phyloP scores from a whole-genome alignment of 345 rosid species.

The Triadica sebifera region DNA sequence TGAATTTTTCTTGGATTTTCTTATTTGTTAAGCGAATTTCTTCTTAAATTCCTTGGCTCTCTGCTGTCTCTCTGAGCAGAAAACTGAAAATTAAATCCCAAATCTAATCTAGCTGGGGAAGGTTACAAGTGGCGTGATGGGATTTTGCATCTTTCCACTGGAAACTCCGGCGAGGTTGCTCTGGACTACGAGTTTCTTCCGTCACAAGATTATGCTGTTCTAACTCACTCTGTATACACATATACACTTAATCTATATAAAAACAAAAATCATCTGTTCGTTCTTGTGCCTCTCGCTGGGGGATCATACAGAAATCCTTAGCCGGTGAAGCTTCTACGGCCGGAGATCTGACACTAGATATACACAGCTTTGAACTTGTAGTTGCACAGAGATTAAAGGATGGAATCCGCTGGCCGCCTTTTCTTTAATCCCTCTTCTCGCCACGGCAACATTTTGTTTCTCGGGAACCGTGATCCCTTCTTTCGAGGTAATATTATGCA shows the following conservation, averaged over 20 bases:
- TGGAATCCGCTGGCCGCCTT: slow-evolving; percentile 63
- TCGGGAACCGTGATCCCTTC: slow-evolving; percentile 50
- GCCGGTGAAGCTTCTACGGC: neutral
- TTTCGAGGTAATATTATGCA: slow-evolving; percentile 45
- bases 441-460: slow-evolving; percentile 63
- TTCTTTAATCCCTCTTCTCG: slow-evolving; percentile 41
- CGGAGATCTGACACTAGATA: slow-evolving; percentile 15
- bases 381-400: slow-evolving; percentile 11
- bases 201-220: slow-evolving; percentile 90
- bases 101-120: slow-evolving; percentile 14
- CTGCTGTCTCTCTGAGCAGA: too few relatives aligned
- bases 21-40: neutral
- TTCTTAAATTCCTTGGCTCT: too few relatives aligned
- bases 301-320: too few relatives aligned
- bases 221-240: slow-evolving; percentile 21
- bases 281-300: too few relatives aligned
- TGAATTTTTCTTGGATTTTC: neutral
- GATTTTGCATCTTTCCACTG: slow-evolving; percentile 73
- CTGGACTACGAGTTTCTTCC: slow-evolving; percentile 97
- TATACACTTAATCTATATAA: neutral
- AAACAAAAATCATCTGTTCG: too few relatives aligned
- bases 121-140: slow-evolving; percentile 54
- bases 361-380: slow-evolving; percentile 2
- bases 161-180: slow-evolving; percentile 85
- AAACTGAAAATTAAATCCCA: neutral